Conservation (phyloP, 129 eudicot genomes). For the Arctium minus region DNA sequence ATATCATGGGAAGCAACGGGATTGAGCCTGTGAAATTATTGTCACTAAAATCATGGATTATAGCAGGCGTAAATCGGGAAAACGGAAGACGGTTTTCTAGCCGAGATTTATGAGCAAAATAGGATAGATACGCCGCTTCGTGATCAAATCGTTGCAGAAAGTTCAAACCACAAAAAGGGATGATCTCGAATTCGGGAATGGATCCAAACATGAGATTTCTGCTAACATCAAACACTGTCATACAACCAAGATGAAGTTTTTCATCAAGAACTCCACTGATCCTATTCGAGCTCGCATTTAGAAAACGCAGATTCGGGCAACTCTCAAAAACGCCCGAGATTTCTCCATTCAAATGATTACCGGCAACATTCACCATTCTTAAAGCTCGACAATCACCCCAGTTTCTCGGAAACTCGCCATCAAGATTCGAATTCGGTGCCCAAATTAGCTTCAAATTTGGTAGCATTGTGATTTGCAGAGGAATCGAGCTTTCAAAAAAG, state of each 20-base stretch:
- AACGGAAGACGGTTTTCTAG: slow-evolving; percentile 23
- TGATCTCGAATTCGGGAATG: slow-evolving; percentile 26
- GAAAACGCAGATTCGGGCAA: slow-evolving; percentile 32
- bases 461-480: slow-evolving; percentile 30
- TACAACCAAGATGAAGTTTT: slow-evolving; percentile 31
- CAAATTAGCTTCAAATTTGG: slow-evolving; percentile 45
- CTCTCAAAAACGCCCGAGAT: slow-evolving; percentile 24
- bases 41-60: slow-evolving; percentile 36
- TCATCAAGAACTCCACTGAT: slow-evolving; percentile 37
- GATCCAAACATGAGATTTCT: slow-evolving; percentile 38
- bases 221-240: slow-evolving; percentile 40
- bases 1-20: slow-evolving; percentile 27
- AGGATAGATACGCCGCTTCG: slow-evolving; percentile 17
- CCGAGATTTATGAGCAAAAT: slow-evolving; percentile 28
- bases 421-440: slow-evolving; percentile 41
- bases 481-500: slow-evolving; percentile 37
- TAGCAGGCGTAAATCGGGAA: slow-evolving; percentile 17
- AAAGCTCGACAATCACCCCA: slow-evolving; percentile 39
- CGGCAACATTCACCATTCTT: slow-evolving; percentile 39
- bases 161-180: slow-evolving; percentile 13
- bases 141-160: slow-evolving; percentile 5
- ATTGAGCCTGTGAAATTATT: slow-evolving; percentile 34
- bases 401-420: slow-evolving; percentile 26
- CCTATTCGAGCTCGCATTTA: slow-evolving; percentile 37
- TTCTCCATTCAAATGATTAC: slow-evolving; percentile 34